Evolutionary conservation across 345 rosid species (phyloP).

Genomic region (Linum trigynum): DNA sequence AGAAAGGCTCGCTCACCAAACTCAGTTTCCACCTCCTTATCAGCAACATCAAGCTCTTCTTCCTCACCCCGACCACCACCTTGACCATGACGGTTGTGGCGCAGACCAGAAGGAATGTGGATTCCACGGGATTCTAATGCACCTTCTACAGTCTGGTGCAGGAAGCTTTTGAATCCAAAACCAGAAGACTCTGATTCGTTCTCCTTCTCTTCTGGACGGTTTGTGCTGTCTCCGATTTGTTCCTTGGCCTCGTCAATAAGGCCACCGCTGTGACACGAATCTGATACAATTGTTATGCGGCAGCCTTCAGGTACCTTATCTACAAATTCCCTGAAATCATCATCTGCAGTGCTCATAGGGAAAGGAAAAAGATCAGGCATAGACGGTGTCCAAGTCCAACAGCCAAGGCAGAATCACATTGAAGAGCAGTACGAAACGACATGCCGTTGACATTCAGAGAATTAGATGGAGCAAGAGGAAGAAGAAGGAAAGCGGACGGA

Average conservation of each 20-base stretch:
- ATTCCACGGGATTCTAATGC: conserved; percentile 58
- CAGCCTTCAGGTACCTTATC: conserved; percentile 58
- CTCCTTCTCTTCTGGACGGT: conserved; percentile 18
- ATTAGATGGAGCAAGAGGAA: background rate
- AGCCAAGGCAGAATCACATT: too few relatives aligned
- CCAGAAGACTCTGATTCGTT: conserved; percentile 28
- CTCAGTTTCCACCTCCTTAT: conserved; percentile 27
- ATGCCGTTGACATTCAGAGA: background rate
- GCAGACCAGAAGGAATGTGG: conserved; percentile 40
- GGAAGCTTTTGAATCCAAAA: conserved; percentile 41
- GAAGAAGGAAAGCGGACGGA: background rate
- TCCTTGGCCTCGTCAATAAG: conserved; percentile 88
- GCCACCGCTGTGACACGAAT: conserved; percentile 95
- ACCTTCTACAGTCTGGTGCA: conserved; percentile 36
- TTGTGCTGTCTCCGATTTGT: conserved; percentile 91
- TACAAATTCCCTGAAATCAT: conserved; percentile 80
- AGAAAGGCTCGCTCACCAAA: conserved; percentile 33
- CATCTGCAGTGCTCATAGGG: conserved; percentile 38
- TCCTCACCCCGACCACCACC: conserved; percentile 11
- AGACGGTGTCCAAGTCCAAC: too few relatives aligned
- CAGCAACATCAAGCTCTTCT: conserved; percentile 32
- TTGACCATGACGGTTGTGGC: conserved; percentile 24
- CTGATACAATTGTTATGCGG: conserved; percentile 65
- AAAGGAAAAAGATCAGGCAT: too few relatives aligned
- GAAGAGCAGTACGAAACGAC: background rate